These are phyloP conservation scores for Phytophthora uliginosa DNA, from an alignment of 352 stramenopile genomes.

Conservation along the genomic window DNA sequence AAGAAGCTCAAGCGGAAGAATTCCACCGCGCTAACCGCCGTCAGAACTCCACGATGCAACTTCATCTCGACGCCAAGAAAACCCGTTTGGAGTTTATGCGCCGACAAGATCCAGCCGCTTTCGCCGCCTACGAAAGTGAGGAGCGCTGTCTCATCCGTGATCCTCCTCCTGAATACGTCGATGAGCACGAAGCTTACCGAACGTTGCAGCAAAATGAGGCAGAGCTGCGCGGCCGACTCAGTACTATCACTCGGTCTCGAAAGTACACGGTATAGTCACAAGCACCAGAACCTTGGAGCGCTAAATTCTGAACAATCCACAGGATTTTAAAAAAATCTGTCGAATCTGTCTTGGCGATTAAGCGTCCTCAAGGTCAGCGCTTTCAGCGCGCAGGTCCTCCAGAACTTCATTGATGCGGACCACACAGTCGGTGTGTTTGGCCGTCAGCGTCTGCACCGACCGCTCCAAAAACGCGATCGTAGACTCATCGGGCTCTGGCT, in stretches of 20 bases:
- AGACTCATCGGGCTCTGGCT: constrained; percentile 54
- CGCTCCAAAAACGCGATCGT: constrained; percentile 67
- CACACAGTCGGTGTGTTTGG: constrained; percentile 74
- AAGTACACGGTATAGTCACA: constrained; percentile 23
- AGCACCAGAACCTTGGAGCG: neutral
- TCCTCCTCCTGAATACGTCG: constrained; percentile 56
- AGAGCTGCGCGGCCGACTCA: constrained; percentile 64
- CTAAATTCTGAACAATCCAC: neutral
- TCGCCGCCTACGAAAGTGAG: constrained; percentile 60
- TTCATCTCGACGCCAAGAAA: constrained; percentile 82
- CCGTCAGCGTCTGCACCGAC: constrained; percentile 62
- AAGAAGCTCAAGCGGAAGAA: constrained; percentile 69
- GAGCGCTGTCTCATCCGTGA: constrained; percentile 56
- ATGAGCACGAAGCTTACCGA: constrained; percentile 52
- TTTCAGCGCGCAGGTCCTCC: constrained; percentile 70
- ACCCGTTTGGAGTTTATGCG: constrained; percentile 79
- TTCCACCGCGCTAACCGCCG: constrained; percentile 62
- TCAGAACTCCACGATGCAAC: constrained; percentile 81
- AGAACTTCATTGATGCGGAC: constrained; percentile 83
- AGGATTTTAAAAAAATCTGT: neutral
- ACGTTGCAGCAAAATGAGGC: constrained; percentile 57
- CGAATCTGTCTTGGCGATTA: constrained; percentile 10
- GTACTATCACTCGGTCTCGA: constrained; percentile 49
- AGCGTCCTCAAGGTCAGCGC: constrained; percentile 55
- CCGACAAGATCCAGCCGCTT: constrained; percentile 65